These are phyloP conservation scores for Backusella psychrophila DNA, from an alignment of 192 early-diverging fungal genomes.

Conservation along the genomic window DNA sequence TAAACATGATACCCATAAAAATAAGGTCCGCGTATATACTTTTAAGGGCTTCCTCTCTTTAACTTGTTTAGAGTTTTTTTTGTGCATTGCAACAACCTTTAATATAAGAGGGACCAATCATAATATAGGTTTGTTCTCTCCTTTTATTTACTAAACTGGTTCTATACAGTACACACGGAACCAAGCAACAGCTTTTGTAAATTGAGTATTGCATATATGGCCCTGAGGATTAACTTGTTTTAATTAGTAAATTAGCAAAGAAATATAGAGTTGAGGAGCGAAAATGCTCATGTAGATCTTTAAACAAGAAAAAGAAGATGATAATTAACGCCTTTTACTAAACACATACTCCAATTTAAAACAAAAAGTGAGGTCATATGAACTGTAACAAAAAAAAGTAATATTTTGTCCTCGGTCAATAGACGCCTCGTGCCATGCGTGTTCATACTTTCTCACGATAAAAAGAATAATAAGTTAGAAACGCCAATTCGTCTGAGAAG, in stretches of 20 bases:
- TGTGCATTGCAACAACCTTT: not conserved
- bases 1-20: not conserved
- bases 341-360: not conserved
- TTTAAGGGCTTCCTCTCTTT: not conserved
- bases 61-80: not conserved
- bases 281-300: not conserved
- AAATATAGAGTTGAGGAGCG: not conserved
- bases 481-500: not conserved
- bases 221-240: not conserved
- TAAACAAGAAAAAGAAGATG: not conserved
- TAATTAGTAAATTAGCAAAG: not conserved
- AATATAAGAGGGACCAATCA: slow-evolving; percentile 3
- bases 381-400: not conserved
- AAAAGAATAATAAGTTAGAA: not conserved
- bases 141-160: slow-evolving; percentile 3
- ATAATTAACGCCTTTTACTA: not conserved
- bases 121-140: not conserved
- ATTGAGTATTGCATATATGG: not conserved
- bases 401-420: not conserved
- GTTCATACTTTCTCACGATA: not conserved
- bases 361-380: not conserved
- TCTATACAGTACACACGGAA: not conserved
- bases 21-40: not conserved
- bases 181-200: not conserved
- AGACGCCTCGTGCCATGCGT: not conserved